phyloP scores from a whole-genome alignment of 768 basidiomycete genomes.

The Obba rivulosa region DNA sequence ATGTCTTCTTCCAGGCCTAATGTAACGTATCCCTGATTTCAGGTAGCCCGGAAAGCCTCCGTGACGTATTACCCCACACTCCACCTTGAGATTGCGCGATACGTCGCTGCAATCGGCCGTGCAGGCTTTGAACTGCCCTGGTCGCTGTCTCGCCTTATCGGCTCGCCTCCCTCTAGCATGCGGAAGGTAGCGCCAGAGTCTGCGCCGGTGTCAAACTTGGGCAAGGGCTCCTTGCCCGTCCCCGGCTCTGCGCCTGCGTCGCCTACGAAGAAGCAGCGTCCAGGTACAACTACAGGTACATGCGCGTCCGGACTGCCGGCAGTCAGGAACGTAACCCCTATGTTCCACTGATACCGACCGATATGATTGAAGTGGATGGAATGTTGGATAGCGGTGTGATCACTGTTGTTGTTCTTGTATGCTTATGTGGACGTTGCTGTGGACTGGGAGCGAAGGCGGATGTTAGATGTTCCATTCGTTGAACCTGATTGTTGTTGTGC shows the following conservation, averaged over 20 bases:
- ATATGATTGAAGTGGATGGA: not conserved
- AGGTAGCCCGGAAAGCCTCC: conserved; percentile 96
- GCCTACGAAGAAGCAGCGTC: conserved; percentile 2
- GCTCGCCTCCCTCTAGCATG: conserved; percentile 64
- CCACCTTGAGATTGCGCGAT: conserved; percentile 90
- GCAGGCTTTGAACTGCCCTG: conserved; percentile 79
- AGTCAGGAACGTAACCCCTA: conserved; percentile 18
- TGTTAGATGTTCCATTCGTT: not conserved
- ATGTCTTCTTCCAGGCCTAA: not conserved
- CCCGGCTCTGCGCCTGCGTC: conserved; percentile 5
- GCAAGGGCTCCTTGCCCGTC: conserved; percentile 1
- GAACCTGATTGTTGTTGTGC: not conserved
- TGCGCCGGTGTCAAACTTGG: conserved; percentile 3
- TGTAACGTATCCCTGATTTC: not conserved
- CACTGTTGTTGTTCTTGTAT: not conserved
- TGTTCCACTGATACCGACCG: conserved; percentile 11
- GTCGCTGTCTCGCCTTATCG: conserved; percentile 73
- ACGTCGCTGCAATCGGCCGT: conserved; percentile 59
- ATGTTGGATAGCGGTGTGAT: not conserved
- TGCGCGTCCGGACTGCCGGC: conserved; percentile 2
- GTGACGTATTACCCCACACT: conserved; percentile 90
- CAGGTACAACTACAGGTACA: not conserved
- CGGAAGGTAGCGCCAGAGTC: conserved; percentile 31
- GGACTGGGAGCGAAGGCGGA: too few relatives aligned
- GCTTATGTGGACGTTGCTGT: too few relatives aligned